Conservation (phyloP, 2,329 filamentous ascomycete genomes). For the Fusarium sp. region DNA sequence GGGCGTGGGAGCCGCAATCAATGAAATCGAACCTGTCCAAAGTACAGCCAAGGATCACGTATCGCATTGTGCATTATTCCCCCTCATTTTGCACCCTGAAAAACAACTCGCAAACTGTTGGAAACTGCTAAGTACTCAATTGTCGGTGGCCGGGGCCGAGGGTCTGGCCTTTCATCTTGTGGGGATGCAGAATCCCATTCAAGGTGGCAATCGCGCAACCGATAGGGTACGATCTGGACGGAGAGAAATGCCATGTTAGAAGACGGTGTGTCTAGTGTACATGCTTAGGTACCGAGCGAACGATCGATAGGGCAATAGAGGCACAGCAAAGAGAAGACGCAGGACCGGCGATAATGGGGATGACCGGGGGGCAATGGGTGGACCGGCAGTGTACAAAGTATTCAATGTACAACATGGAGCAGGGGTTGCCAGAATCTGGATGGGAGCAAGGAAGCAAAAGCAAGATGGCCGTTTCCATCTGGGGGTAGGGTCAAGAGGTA, state of each 20-base stretch:
- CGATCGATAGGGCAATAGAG: slow-evolving; percentile 6
- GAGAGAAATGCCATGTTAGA: slow-evolving; percentile 10
- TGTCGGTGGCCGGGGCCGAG: slow-evolving; percentile 20
- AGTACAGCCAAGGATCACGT: slow-evolving; percentile 2
- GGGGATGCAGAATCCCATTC: slow-evolving; percentile 12
- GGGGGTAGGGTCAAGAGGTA: slow-evolving; percentile 8
- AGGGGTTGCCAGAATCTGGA: neutral
- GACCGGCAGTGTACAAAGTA: slow-evolving; percentile 6
- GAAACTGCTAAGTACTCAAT: slow-evolving; percentile 15
- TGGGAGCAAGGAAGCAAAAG: slow-evolving; percentile 14
- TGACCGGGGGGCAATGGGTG: neutral
- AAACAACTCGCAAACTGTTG: neutral
- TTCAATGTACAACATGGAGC: slow-evolving; percentile 11
- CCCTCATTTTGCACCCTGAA: slow-evolving; percentile 4
- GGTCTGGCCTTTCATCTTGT: slow-evolving; percentile 1
- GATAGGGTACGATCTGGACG: slow-evolving; percentile 16
- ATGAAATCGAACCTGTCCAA: neutral
- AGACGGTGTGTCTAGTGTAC: slow-evolving; percentile 1
- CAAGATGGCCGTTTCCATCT: slow-evolving; percentile 31
- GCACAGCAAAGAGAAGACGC: neutral
- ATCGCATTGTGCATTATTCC: slow-evolving; percentile 18
- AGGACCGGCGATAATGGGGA: slow-evolving; percentile 1
- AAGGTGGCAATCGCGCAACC: slow-evolving; percentile 24
- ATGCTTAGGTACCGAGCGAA: slow-evolving; percentile 1
- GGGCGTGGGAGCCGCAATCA: slow-evolving; percentile 16